Evolutionary conservation across 371 early-diverging fungal genomes (phyloP), one percentile per base, ranked within the genome.

Genomic region (Batrachochytrium dendrobatidis): DNA sequence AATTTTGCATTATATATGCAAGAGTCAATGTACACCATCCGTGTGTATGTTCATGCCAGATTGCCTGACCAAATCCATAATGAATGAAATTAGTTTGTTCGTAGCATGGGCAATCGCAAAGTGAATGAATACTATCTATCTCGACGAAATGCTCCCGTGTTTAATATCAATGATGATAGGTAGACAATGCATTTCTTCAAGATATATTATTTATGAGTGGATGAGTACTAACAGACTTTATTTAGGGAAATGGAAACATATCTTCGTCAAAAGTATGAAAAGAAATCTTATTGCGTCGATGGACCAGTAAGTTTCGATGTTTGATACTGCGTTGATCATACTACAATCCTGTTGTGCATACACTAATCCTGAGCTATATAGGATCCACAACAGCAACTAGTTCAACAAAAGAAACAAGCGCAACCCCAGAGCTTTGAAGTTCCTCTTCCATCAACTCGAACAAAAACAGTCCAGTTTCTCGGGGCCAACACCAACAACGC

Each of bases 231-330:
- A 53, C 53, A 53, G 15, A 25, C 17, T 6, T 53, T 29, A 10
- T 25, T 44, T 63, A 87, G 89, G 53, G 88, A 89, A 33, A 83
- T 95, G 79, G 94, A 94, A 58, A 75, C 74, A 50, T 92, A 83
- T 61, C 90, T 96, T 57, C 83, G 94, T 12, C 82, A 88, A 68
- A 96, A 96, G 72, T 96, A 94, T 76, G 94, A 95, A 60, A 85
- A 83, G 58, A 76, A 83, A 17, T 15, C 54, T 0, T 72, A 35
- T 34, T 64, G 61, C 7, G 8, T 48, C 24, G 12, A 48, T 8
- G 49, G 49, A 12, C 49, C 49, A 15, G 39, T 39, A 39, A 39
- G 39, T 39, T n/a, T 39, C 15, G 12, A 15, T n/a, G 15, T 39
- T 12, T n/a, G 15, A n/a, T 39, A n/a, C 39, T 39, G 39, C 39